Percentiles rank a stretch among this genome's conserved stretches.
phyloP scores from a whole-genome alignment of 2,329 filamentous ascomycete genomes.

The Cercospora zeae-maydis region DNA sequence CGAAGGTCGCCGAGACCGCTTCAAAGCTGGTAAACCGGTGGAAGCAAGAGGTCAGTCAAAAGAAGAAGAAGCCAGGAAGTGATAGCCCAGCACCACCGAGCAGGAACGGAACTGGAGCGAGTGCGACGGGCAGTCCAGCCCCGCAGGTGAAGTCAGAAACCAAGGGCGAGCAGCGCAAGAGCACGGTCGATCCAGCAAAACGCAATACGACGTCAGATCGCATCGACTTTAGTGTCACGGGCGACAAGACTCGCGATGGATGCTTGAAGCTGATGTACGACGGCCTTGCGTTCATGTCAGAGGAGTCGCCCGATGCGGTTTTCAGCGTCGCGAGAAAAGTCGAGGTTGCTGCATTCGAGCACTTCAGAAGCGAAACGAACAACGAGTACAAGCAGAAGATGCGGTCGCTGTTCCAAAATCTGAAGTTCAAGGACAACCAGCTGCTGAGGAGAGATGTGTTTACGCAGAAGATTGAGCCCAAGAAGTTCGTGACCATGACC shows the following conservation, averaged over 20 bases:
- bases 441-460: constrained; percentile 74
- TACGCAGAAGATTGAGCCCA: constrained; percentile 65
- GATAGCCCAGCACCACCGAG: constrained; percentile 47
- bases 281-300: constrained; percentile 71
- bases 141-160: constrained; percentile 45
- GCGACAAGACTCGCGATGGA: constrained; percentile 69
- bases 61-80: constrained; percentile 37
- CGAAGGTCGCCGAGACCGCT: constrained; percentile 68
- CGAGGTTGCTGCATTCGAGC: constrained; percentile 70
- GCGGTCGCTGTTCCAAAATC: constrained; percentile 86
- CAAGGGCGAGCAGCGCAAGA: constrained; percentile 42
- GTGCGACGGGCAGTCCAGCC: constrained; percentile 40
- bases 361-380: constrained; percentile 66
- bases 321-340: constrained; percentile 65
- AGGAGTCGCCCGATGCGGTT: constrained; percentile 60
- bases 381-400: constrained; percentile 82
- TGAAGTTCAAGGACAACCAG: constrained; percentile 87
- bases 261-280: constrained; percentile 93
- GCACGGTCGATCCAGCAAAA: constrained; percentile 65
- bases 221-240: constrained; percentile 72
- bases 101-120: constrained; percentile 38
- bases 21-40: constrained; percentile 82
- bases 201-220: constrained; percentile 78
- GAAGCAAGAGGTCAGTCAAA: constrained; percentile 69
- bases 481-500: constrained; percentile 78